phyloP scores from a whole-genome alignment of 2,329 filamentous ascomycete genomes.

The Aspergillus intermedius region DNA sequence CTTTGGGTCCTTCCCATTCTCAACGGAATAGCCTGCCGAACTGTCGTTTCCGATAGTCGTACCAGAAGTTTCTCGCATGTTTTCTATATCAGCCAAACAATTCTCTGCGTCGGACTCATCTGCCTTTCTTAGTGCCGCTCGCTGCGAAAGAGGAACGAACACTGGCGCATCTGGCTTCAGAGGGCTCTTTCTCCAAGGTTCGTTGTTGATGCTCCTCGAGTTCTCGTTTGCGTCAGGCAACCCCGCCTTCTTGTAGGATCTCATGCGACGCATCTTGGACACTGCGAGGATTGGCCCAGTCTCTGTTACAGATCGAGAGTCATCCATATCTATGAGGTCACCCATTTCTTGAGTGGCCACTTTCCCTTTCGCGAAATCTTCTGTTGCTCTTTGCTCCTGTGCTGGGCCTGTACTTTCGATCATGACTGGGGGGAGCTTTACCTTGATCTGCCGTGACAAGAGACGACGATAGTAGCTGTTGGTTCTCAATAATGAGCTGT shows the following conservation, averaged over 20 bases:
- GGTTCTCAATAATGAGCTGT: slow-evolving; percentile 52
- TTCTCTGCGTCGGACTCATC: background rate
- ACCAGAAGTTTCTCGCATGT: background rate
- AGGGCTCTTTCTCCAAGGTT: slow-evolving; percentile 5
- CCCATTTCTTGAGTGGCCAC: background rate
- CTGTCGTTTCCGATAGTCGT: background rate
- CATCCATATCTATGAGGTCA: background rate
- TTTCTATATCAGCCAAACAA: background rate
- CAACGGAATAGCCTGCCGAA: too few relatives aligned
- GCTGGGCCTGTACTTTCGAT: background rate
- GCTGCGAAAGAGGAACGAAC: slow-evolving; percentile 26
- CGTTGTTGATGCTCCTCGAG: background rate
- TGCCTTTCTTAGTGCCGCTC: background rate
- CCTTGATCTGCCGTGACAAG: slow-evolving; percentile 55
- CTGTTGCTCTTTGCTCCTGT: background rate
- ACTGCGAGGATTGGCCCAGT: background rate
- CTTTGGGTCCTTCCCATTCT: background rate
- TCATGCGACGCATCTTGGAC: background rate
- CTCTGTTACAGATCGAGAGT: background rate
- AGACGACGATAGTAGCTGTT: slow-evolving; percentile 58
- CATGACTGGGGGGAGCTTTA: background rate
- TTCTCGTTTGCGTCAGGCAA: background rate
- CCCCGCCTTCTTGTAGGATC: background rate
- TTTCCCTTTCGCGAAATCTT: background rate
- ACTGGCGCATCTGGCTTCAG: slow-evolving; percentile 37